A percentile compares a stretch with the other conserved stretches of the same genome.
phyloP scores from a whole-genome alignment of 192 early-diverging fungal genomes.

The Linnemannia schmuckeri region DNA sequence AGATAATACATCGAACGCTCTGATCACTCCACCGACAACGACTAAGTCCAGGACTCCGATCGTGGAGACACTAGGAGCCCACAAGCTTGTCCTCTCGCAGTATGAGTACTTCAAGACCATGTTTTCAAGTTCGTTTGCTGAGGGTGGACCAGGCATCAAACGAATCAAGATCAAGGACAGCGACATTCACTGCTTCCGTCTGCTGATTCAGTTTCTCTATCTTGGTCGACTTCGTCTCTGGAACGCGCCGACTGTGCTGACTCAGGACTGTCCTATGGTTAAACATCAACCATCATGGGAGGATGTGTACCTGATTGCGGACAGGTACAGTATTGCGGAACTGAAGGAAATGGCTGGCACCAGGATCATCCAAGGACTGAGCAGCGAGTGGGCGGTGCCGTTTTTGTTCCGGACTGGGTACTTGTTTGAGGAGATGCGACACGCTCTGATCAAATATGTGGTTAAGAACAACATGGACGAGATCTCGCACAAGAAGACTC shows the following conservation, averaged over 20 bases:
- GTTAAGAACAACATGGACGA: conserved; percentile 20
- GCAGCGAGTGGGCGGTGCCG: conserved; percentile 15
- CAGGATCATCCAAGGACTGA: conserved; percentile 11
- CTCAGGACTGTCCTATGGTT: not conserved
- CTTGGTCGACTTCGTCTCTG: conserved; percentile 14
- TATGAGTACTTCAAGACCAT: conserved; percentile 36
- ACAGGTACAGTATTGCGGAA: conserved; percentile 22
- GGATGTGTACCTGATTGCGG: conserved; percentile 27
- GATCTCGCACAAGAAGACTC: conserved; percentile 7
- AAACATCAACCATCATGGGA: conserved; percentile 28
- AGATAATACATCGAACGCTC: not conserved
- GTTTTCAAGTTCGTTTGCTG: conserved; percentile 34
- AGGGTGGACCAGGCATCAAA: conserved; percentile 25
- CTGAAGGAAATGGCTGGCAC: conserved; percentile 11
- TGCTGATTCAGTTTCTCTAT: conserved; percentile 42
- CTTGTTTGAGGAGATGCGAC: conserved; percentile 27
- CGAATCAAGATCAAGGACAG: conserved; percentile 22
- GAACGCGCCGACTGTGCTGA: not conserved
- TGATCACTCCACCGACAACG: not conserved
- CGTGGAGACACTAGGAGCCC: conserved; percentile 8
- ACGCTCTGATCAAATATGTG: conserved; percentile 21
- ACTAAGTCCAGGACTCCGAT: not conserved
- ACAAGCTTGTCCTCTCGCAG: conserved; percentile 34
- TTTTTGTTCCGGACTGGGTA: conserved; percentile 45
- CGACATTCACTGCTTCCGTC: conserved; percentile 25